phyloP scores from a whole-genome alignment of 116 monocot genomes.

The Dioscorea cayenensis region DNA sequence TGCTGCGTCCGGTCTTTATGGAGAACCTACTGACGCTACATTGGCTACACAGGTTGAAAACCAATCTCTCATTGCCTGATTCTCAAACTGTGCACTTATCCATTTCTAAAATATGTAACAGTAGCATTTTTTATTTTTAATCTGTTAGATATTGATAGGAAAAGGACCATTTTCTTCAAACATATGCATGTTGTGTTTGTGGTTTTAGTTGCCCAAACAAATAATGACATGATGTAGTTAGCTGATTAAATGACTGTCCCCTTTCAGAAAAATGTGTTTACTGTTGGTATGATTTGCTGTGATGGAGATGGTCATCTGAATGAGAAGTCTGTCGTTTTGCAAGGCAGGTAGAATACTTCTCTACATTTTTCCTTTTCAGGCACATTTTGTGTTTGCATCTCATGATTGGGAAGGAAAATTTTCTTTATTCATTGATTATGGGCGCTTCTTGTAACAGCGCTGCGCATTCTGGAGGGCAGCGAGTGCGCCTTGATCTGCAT shows the following conservation, averaged over 20 bases:
- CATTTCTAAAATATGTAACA: too few relatives aligned
- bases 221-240: neutral
- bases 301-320: constrained; percentile 91
- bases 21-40: constrained; percentile 71
- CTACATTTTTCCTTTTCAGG: neutral
- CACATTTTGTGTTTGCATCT: neutral
- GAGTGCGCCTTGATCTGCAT: constrained; percentile 75
- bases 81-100: neutral
- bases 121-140: too few relatives aligned
- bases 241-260: neutral
- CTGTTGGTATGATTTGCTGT: constrained; percentile 88
- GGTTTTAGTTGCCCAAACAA: too few relatives aligned
- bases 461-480: constrained; percentile 76
- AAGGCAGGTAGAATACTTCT: constrained; percentile 53
- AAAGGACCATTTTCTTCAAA: too few relatives aligned
- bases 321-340: constrained; percentile 79
- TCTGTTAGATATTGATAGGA: too few relatives aligned
- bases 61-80: neutral
- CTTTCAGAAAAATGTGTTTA: constrained; percentile 74
- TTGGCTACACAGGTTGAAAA: constrained; percentile 79
- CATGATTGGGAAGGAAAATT: neutral
- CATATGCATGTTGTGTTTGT: too few relatives aligned
- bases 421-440: neutral
- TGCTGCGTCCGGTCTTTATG: constrained; percentile 52
- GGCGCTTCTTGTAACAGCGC: constrained; percentile 33